Evolutionary conservation across 257 asterid species (phyloP), one percentile per base, ranked within the genome.

Genomic region (Penstemon newberryi): DNA sequence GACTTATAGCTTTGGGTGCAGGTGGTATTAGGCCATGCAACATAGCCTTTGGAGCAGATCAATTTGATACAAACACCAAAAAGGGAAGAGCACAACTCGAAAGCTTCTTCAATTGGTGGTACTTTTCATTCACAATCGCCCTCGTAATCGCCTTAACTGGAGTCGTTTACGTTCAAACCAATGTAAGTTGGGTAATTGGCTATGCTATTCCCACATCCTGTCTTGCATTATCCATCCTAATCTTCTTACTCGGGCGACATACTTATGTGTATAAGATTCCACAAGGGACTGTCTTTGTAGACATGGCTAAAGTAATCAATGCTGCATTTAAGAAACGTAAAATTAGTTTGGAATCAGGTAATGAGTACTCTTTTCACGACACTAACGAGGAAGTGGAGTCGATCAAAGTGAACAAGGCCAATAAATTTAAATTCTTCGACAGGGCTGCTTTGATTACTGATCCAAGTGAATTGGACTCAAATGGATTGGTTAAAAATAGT

Each of bases 61-160:
- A 91, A n/a, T 89, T 91, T 39, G 89, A 91, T 39, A 85, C 93
- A 3, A 81, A 76, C 53, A 91, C 97, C 0, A 67, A 77, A 6
- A 83, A 82, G 70, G 97, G 97, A 0, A 75, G 82, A 53, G 42
- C 82, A 56, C 91, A 85, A 7, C 91, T 91, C 18, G 86, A 84
- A 70, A 82, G 86, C 79, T 91, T 91, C 89, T 87, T 89, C 81
- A 85, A 89, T 55, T 91, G 95, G 97, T 91, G 97, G 97, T 91
- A 85, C 73, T 77, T 91, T 6, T 85, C 93, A 6, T 91, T 91
- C 80, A 88, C 97, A 4, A 37, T 83, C 15, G 97, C 95, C 10
- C 91, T 91, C 53, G 15, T 89, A 4, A 72, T 91, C 11, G 95
- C 95, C 36, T 85, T 91, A 66, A 84, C 92, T 0, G 81, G 67